Evolutionary conservation across 1,284 basidiomycete genomes (phyloP).

Genomic region (Wolfiporia cocos): DNA sequence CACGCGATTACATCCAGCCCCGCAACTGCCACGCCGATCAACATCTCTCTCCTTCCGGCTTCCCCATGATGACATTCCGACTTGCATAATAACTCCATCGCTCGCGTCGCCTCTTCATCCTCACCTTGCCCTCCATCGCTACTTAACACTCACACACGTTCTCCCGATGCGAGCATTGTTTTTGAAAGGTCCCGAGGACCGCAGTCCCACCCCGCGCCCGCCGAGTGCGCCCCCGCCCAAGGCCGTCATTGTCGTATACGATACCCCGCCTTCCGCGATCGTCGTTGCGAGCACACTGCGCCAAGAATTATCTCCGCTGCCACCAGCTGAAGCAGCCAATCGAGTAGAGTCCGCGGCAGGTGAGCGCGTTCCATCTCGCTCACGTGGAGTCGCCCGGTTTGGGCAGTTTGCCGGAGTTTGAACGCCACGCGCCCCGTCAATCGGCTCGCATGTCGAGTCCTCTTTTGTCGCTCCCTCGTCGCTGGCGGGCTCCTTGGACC

Average conservation of each 20-base stretch:
- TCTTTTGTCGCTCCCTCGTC: slow-evolving; percentile 12
- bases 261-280: too few relatives aligned
- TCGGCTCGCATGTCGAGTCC: not conserved
- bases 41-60: too few relatives aligned
- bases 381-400: slow-evolving; percentile 8
- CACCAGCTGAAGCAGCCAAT: not conserved
- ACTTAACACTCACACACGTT: too few relatives aligned
- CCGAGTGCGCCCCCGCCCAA: too few relatives aligned
- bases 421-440: slow-evolving; percentile 14
- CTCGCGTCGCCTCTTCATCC: not conserved
- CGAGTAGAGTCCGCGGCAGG: slow-evolving; percentile 2
- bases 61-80: not conserved
- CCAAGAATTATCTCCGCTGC: too few relatives aligned
- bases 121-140: not conserved
- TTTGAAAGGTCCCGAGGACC: too few relatives aligned
- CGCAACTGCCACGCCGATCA: too few relatives aligned
- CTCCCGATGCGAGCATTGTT: too few relatives aligned
- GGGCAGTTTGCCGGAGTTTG: slow-evolving; percentile 14
- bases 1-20: too few relatives aligned
- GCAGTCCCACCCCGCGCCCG: not conserved
- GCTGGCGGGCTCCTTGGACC: slow-evolving; percentile 7
- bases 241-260: too few relatives aligned
- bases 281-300: too few relatives aligned
- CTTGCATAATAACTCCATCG: slow-evolving; percentile 4
- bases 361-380: slow-evolving; percentile 7